Conservation (phyloP, 1,139 yeast genomes). For the Nadsonia commutata region DNA sequence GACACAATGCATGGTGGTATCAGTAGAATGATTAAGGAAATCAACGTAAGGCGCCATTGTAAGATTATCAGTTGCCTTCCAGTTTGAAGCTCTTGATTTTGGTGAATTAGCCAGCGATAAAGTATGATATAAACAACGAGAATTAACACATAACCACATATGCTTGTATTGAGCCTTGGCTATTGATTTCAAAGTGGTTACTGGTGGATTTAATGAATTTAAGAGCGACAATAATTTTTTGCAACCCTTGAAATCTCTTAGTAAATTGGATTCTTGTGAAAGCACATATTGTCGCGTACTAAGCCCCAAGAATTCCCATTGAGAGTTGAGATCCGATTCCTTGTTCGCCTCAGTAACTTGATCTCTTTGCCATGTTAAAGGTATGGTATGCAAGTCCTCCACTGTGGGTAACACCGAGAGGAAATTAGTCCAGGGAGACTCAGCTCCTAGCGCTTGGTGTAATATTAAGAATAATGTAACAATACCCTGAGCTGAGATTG, state of each 20-base stretch:
- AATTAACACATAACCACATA: conserved; percentile 77
- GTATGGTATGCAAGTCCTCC: conserved; percentile 17
- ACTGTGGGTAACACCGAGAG: conserved; percentile 10
- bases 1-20: conserved; percentile 29
- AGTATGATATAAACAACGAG: conserved; percentile 77
- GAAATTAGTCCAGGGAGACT: neutral
- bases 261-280: conserved; percentile 18
- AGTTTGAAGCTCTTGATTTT: conserved; percentile 1
- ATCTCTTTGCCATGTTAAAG: conserved; percentile 24
- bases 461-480: neutral
- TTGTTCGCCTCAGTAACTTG: conserved; percentile 10
- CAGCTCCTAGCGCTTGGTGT: neutral
- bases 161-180: conserved; percentile 24
- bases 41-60: conserved; percentile 90
- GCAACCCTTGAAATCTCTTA: conserved; percentile 16
- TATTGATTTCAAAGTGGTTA: conserved; percentile 4
- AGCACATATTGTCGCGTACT: conserved; percentile 11
- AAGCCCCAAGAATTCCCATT: conserved; percentile 1
- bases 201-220: conserved; percentile 4
- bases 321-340: no score
- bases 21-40: conserved; percentile 61
- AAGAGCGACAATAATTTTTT: conserved; percentile 3
- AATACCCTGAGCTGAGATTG: neutral
- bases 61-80: conserved; percentile 43
- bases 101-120: conserved; percentile 34